Evolutionary conservation across 352 stramenopile genomes (phyloP).

Genomic region (Globisporangium nagaii): DNA sequence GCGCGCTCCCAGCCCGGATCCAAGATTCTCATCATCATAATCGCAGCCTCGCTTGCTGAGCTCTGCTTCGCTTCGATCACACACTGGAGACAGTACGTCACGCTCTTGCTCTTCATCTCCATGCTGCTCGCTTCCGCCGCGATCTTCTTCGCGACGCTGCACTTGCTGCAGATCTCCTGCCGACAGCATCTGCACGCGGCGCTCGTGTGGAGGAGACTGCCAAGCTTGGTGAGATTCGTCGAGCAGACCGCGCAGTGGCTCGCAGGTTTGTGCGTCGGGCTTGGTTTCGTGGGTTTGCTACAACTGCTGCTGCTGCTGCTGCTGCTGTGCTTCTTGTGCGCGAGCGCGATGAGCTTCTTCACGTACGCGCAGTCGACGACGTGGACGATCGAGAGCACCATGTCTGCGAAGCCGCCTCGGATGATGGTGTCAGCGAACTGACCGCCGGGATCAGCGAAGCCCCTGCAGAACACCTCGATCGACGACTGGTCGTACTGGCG

Average conservation of each 20-base stretch:
- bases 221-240: constrained; percentile 22
- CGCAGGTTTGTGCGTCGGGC: neutral
- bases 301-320: too few relatives aligned
- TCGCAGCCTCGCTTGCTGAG: constrained; percentile 29
- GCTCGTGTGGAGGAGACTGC: constrained; percentile 18
- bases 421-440: neutral
- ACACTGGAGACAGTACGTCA: constrained; percentile 38
- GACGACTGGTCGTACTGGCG: constrained; percentile 2
- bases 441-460: neutral
- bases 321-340: constrained; percentile 13
- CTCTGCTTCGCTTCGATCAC: constrained; percentile 27
- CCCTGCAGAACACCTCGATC: constrained; percentile 1
- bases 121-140: constrained; percentile 17
- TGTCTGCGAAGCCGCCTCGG: neutral
- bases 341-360: constrained; percentile 2
- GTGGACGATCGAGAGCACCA: neutral
- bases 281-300: too few relatives aligned
- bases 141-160: constrained; percentile 42
- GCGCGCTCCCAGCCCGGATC: neutral
- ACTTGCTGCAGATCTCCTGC: constrained; percentile 34
- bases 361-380: constrained; percentile 10
- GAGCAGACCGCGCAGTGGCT: constrained; percentile 16
- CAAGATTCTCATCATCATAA: neutral
- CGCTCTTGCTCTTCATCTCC: constrained; percentile 17
- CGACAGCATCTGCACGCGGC: constrained; percentile 27